A percentile compares a stretch with the other conserved stretches of the same genome.
phyloP scores from a whole-genome alignment of 2,329 filamentous ascomycete species.

The Cercospora berteroae region DNA sequence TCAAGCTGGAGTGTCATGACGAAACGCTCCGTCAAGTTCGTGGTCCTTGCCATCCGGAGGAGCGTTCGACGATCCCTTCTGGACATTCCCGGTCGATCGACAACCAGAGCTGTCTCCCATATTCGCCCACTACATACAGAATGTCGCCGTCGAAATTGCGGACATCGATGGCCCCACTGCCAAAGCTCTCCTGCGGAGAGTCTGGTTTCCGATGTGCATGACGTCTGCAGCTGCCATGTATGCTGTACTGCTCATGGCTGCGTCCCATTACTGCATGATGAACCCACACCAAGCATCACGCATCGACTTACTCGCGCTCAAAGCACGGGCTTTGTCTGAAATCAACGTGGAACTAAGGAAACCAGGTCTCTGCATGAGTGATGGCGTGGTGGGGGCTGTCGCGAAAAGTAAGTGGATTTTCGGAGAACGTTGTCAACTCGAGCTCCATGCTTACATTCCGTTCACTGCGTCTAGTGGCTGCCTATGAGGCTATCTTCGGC shows the following conservation, averaged over 20 bases:
- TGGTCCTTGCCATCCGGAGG: not conserved
- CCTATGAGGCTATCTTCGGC: conserved; percentile 51
- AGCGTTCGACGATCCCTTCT: conserved; percentile 5
- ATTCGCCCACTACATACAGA: conserved; percentile 19
- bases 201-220: conserved; percentile 43
- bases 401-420: conserved; percentile 39
- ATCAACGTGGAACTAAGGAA: conserved; percentile 41
- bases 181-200: conserved; percentile 37
- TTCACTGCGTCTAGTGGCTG: conserved; percentile 31
- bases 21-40: not conserved
- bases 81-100: conserved; percentile 4
- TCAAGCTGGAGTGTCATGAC: not conserved
- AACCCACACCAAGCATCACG: conserved; percentile 24
- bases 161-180: conserved; percentile 41
- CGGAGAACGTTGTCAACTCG: too few relatives aligned
- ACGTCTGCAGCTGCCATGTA: conserved; percentile 40
- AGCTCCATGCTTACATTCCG: not conserved
- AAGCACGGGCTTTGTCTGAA: conserved; percentile 42
- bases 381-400: conserved; percentile 49
- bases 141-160: conserved; percentile 44
- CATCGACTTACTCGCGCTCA: conserved; percentile 42
- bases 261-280: conserved; percentile 41
- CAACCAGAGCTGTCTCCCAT: conserved; percentile 7
- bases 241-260: conserved; percentile 43
- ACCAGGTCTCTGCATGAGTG: conserved; percentile 33